Evolutionary conservation across 2,329 filamentous ascomycete genomes (phyloP), one percentile per base, ranked within the genome.

Genomic region (Exophiala spinifera): DNA sequence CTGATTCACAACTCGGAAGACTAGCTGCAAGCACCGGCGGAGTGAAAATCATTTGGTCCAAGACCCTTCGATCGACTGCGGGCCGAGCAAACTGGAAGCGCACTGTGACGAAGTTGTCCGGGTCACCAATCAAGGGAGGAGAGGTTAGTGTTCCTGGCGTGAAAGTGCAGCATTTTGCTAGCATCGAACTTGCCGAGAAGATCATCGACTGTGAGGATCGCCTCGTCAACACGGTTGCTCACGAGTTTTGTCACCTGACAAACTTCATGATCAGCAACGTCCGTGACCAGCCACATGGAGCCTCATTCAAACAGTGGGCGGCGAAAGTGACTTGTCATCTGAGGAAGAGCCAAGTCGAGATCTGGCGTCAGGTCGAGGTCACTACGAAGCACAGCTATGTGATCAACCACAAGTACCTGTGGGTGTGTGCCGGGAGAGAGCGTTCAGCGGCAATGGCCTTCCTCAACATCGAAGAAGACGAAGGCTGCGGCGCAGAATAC

Each of bases 211-310:
- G 86, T 65, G 83, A 88, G 62, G 72, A 87, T 54, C 83, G 89
- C 2, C 79, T 97, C 1, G 79, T 94, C 60, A 96, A 96, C 69
- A 91, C 94, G 0, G 74, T 97, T n/a, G 90, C 92, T 0, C 94
- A 99, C 69, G 94, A 99, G 65, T 97, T 94, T 74, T 97, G 94
- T 70, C 94, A 99, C 67, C 75, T 97, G 1, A 86, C 89, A 40
- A 95, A 91, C 65, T 96, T 92, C 70, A 95, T 97, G 84, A 76
- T 97, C 59, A 86, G 80, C 46, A 83, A 85, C 33, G 76, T 91
- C 33, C 85, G 82, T 40, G 85, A 84, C 52, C 86, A 88, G 57
- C 89, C 91, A 0, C 91, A 96, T 67, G 91, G 91, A 19, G 79
- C 81, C 11, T 87, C 89, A 64, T 96, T 96, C 79, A 91, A 95